Conservation (phyloP, 2,329 filamentous ascomycete species). For the Fusarium tricinctum region DNA sequence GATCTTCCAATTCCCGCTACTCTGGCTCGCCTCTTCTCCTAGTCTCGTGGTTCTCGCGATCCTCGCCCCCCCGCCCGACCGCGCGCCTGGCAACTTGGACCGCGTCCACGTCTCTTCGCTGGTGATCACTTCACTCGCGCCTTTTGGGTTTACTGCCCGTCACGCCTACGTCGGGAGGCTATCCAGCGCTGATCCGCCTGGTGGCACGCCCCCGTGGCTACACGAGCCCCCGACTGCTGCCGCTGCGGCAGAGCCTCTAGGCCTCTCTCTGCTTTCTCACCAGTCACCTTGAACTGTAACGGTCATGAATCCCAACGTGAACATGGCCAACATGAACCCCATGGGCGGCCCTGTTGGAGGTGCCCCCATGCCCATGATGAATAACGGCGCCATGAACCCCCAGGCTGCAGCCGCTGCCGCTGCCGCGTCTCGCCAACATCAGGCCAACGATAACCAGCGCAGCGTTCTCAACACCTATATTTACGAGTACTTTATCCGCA, state of each 20-base stretch:
- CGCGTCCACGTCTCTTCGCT: slow-evolving; percentile 45
- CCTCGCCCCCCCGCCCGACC: slow-evolving; percentile 41
- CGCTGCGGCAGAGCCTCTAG: slow-evolving; percentile 47
- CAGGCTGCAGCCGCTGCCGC: slow-evolving; percentile 53
- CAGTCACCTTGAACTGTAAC: slow-evolving; percentile 45
- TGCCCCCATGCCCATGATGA: slow-evolving; percentile 75
- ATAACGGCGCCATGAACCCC: slow-evolving; percentile 63
- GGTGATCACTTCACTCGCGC: slow-evolving; percentile 40
- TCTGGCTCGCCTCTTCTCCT: slow-evolving; percentile 41
- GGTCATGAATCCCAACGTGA: slow-evolving; percentile 71
- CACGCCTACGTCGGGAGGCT: slow-evolving; percentile 54
- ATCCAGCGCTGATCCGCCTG: slow-evolving; percentile 53
- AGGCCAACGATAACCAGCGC: slow-evolving; percentile 63
- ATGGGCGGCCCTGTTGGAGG: slow-evolving; percentile 77
- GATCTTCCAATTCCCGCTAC: slow-evolving; percentile 42
- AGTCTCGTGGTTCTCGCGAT: slow-evolving; percentile 47
- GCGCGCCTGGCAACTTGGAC: slow-evolving; percentile 47
- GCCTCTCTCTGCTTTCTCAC: slow-evolving; percentile 39
- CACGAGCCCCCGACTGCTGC: slow-evolving; percentile 47
- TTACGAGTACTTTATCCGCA: slow-evolving; percentile 91
- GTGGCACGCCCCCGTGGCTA: slow-evolving; percentile 54
- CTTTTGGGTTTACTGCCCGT: slow-evolving; percentile 49
- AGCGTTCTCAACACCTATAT: slow-evolving; percentile 85
- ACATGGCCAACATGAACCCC: slow-evolving; percentile 78
- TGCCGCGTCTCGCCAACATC: slow-evolving; percentile 56